Base-by-base conservation (phyloP, 2,329 filamentous ascomycete species). In the Ophiostoma fasciatum region DNA sequence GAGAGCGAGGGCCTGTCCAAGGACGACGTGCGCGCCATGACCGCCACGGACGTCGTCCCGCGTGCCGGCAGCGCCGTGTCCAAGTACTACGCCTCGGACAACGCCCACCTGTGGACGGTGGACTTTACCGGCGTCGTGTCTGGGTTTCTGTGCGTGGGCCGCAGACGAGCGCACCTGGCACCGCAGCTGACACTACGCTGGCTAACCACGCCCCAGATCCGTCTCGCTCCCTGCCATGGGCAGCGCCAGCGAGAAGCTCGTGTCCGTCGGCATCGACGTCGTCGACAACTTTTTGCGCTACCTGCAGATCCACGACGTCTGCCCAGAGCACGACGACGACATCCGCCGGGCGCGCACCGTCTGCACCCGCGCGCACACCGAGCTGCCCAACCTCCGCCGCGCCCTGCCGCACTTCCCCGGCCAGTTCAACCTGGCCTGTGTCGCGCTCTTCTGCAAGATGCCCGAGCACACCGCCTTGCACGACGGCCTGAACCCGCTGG, bases 281-380 rank as follows among this genome's bases (percentile, higher is more conserved):
- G 64, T 94, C 28, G 71, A 74, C 41, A 93, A 90, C 51, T 96
- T 96, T 51, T 71, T 94, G 44, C 82, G 83, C 45, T 98, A 94
- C 46, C 63, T 96, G 1, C 63, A 87, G 9, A 71, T 80, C 41
- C 87, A 96, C 50, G 71, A 81, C 26, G 88, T 92, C 13, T 94
- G 85, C 49, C 78, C 81, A 0, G 90, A 96, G 53, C 81, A 87
- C 50, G 62, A 57, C 0, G 60, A 66, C 1, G 71, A 88, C 43
- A 64, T 96, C 39, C 57, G 70, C 13, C 60, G 65, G 0, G 84
- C 87, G 0, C 62, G 78, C 7, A 53, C 53, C 1, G 53, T 88
- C 20, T 93, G 84, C 48, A 66, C 74, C 15, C 50, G 63, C 12
- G 83, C 82, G 2, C 64, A 72, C 4, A 49, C 59, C 2, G 83